phyloP scores from a whole-genome alignment of 345 rosid genomes.

The Hypericum perforatum region DNA sequence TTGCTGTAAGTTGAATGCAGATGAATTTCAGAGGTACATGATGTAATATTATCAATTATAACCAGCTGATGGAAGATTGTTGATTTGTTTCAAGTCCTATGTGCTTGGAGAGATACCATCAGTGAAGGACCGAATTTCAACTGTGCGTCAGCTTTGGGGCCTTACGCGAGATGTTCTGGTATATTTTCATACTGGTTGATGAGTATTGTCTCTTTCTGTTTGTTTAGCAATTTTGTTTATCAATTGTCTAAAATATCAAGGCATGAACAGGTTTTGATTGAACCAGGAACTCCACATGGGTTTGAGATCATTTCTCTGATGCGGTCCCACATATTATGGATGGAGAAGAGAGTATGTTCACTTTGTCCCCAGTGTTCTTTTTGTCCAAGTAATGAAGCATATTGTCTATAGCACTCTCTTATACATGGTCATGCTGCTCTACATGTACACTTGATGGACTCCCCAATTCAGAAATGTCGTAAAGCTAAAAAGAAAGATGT shows the following conservation, averaged over 20 bases:
- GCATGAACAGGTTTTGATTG: conserved; percentile 62
- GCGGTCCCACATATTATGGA: conserved; percentile 94
- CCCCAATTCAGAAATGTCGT: conserved; percentile 44
- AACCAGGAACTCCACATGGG: conserved; percentile 97
- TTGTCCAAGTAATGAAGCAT: neutral
- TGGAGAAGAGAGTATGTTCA: conserved; percentile 74
- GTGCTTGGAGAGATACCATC: conserved; percentile 98
- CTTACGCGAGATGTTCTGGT: conserved; percentile 91
- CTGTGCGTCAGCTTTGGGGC: conserved; percentile 94
- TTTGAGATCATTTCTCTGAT: conserved; percentile 77
- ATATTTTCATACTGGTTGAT: conserved; percentile 14
- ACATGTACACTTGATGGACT: conserved; percentile 13
- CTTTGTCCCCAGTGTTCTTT: neutral
- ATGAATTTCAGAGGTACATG: neutral
- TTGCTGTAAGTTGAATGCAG: conserved; percentile 61
- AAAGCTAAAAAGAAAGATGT: conserved; percentile 33
- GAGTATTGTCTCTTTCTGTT: neutral
- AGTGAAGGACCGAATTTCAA: conserved; percentile 66
- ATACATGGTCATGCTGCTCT: conserved; percentile 3
- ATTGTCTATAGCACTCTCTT: neutral
- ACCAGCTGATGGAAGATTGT: conserved; percentile 16
- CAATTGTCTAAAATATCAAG: neutral
- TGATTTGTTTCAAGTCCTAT: conserved; percentile 52
- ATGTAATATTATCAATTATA: conserved; percentile 1
- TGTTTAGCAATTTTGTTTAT: neutral